These are phyloP conservation scores for Umbellularia californica DNA, from an alignment of 164 flowering plant genomes.

Conservation along the genomic window DNA sequence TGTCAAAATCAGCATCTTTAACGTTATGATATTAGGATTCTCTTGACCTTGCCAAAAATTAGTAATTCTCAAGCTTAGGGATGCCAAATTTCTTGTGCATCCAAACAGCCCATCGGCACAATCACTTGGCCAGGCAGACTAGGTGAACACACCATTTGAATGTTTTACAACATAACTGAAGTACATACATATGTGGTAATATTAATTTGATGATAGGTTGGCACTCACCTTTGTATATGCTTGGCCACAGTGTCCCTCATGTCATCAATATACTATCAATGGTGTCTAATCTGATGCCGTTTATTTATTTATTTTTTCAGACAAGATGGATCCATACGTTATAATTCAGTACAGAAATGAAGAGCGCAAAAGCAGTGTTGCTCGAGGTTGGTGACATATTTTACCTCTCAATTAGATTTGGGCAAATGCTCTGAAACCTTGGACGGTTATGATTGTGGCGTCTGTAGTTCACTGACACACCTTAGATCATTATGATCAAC, in stretches of 20 bases:
- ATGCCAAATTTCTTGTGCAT: too few relatives aligned
- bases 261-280: not conserved
- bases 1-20: too few relatives aligned
- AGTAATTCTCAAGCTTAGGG: too few relatives aligned
- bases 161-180: not conserved
- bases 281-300: too few relatives aligned
- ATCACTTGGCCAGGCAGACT: too few relatives aligned
- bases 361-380: constrained; percentile 53
- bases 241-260: not conserved
- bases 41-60: too few relatives aligned
- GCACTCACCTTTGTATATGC: not conserved
- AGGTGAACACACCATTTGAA: not conserved
- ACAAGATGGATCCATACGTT: constrained; percentile 61
- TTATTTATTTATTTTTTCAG: constrained; percentile 17
- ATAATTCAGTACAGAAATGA: constrained; percentile 48
- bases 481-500: too few relatives aligned
- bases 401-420: not conserved
- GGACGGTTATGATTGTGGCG: not conserved
- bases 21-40: too few relatives aligned
- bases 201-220: not conserved
- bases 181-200: not conserved
- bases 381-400: constrained; percentile 35
- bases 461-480: not conserved
- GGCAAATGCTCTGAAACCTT: too few relatives aligned
- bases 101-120: too few relatives aligned